A percentile compares a stretch with the other conserved stretches of the same genome.
Conservation (phyloP, 148 eudicot species). For the Amaranthus cruentus region DNA sequence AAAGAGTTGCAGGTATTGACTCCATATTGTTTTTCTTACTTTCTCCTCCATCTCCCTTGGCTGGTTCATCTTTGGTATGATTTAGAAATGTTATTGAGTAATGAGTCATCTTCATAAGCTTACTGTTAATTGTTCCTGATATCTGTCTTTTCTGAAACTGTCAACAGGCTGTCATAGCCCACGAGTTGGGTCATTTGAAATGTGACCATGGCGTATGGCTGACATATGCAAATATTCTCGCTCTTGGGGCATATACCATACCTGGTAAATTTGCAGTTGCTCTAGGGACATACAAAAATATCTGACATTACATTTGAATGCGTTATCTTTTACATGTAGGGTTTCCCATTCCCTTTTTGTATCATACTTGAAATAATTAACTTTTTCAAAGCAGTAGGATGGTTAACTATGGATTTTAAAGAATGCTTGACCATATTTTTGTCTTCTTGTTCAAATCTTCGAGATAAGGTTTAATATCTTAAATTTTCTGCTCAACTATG, state of each 20-base stretch:
- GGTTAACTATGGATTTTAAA: background rate
- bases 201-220: constrained; percentile 98
- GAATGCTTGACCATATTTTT: background rate
- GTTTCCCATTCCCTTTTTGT: background rate
- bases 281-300: background rate
- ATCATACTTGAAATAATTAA: too few relatives aligned
- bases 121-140: background rate
- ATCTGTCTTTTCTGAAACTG: background rate
- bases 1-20: constrained; percentile 83
- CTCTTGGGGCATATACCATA: constrained; percentile 80
- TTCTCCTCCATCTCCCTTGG: background rate
- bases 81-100: background rate
- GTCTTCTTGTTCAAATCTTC: background rate
- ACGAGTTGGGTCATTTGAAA: constrained; percentile 96
- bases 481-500: background rate
- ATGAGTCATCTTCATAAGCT: background rate
- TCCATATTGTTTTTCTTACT: background rate
- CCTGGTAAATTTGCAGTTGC: constrained; percentile 49
- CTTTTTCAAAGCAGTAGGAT: background rate
- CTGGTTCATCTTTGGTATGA: background rate
- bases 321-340: background rate
- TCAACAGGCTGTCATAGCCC: constrained; percentile 89
- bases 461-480: background rate
- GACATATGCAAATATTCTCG: constrained; percentile 80
- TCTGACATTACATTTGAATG: background rate